Evolutionary conservation across 2,329 filamentous ascomycete species (phyloP).

Genomic region (Phyllosticta paracitricarpa): DNA sequence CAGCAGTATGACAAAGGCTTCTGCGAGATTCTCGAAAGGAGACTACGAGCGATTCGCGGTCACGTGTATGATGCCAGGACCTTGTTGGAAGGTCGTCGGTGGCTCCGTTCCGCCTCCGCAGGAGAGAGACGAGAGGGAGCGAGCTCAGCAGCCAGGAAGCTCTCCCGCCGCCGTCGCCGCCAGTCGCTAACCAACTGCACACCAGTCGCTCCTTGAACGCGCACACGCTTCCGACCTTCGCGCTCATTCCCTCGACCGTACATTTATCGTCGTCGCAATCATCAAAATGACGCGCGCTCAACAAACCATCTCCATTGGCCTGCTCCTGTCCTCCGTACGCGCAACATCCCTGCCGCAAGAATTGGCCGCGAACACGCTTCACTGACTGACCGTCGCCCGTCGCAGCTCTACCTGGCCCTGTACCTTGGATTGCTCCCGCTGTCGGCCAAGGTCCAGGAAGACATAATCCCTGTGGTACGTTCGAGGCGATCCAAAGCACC

Average conservation of each 20-base stretch:
- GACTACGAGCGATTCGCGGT: neutral
- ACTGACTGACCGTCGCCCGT: constrained; percentile 13
- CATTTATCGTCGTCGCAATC: neutral
- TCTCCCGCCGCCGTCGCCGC: neutral
- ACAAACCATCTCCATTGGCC: constrained; percentile 79
- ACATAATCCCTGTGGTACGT: constrained; percentile 84
- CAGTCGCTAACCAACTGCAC: neutral
- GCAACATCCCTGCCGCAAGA: constrained; percentile 10
- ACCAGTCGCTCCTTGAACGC: constrained; percentile 3
- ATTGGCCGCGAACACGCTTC: constrained; percentile 2
- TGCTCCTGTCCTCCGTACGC: constrained; percentile 79
- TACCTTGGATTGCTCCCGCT: constrained; percentile 77
- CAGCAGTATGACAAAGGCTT: neutral
- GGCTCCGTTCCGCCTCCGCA: neutral
- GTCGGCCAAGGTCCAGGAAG: constrained; percentile 64
- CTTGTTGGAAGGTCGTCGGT: neutral
- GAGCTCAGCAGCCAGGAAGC: neutral
- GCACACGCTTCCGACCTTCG: neutral
- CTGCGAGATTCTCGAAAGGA: neutral
- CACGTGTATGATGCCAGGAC: neutral
- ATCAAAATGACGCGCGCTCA: constrained; percentile 77
- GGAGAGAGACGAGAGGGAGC: neutral
- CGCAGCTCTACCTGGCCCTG: constrained; percentile 76
- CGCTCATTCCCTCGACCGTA: neutral
- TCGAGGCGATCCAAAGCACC: neutral